These are phyloP conservation scores for Calonectria honghensis DNA, from an alignment of 2,329 filamentous ascomycete species.

Conservation along the genomic window DNA sequence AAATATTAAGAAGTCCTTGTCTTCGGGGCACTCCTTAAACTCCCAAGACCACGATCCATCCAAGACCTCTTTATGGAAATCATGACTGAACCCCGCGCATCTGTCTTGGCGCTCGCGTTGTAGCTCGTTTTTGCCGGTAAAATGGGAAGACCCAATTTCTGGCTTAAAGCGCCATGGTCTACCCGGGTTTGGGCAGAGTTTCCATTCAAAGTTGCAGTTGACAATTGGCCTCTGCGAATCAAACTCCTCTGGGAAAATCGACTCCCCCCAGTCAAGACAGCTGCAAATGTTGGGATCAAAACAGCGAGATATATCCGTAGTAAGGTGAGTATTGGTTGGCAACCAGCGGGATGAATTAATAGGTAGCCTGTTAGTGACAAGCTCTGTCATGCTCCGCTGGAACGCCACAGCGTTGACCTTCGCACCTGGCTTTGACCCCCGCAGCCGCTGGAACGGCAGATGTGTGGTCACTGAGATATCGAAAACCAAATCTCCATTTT, in stretches of 20 bases:
- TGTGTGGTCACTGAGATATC: conserved; percentile 27
- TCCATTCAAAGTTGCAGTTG: conserved; percentile 17
- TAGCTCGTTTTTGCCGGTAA: conserved; percentile 19
- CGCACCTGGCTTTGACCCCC: neutral
- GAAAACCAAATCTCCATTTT: conserved; percentile 4
- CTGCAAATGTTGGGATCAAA: conserved; percentile 37
- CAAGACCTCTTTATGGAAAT: neutral
- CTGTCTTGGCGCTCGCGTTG: conserved; percentile 13
- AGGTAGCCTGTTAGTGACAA: conserved; percentile 8
- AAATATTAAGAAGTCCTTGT: conserved; percentile 10
- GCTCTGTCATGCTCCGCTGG: neutral
- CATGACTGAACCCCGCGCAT: conserved; percentile 27
- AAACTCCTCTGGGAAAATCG: no score
- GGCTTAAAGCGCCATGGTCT: conserved; percentile 21
- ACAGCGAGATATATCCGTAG: conserved; percentile 30
- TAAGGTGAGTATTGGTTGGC: neutral
- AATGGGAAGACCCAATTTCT: neutral
- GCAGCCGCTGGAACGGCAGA: conserved; percentile 13
- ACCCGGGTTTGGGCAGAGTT: conserved; percentile 24
- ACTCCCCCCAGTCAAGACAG: conserved; percentile 34
- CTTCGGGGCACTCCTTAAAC: conserved; percentile 13
- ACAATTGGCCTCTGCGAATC: neutral
- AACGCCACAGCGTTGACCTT: conserved; percentile 4
- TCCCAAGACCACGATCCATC: conserved; percentile 1
- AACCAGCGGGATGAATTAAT: neutral